Evolutionary conservation across 176 grass and related monocot species (phyloP).

Genomic region (Juncus inflexus): DNA sequence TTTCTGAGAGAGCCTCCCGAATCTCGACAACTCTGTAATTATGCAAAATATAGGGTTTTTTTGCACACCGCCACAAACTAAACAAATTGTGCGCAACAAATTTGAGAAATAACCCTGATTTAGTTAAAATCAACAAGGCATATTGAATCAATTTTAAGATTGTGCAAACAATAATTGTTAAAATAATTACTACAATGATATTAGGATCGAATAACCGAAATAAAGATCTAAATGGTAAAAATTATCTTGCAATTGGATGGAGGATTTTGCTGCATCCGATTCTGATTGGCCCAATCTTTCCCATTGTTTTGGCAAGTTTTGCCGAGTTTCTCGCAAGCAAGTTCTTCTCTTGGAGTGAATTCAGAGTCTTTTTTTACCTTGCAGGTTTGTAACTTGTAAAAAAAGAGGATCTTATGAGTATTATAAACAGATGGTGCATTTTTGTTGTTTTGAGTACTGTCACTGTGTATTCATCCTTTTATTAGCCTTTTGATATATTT

Average conservation of each 20-base stretch:
- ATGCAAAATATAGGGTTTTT: constrained; percentile 96
- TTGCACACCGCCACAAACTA: constrained; percentile 99
- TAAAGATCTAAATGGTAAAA: constrained; percentile 36
- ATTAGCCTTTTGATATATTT: too few relatives aligned
- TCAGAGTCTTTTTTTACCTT: neutral
- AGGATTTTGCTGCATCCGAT: constrained; percentile 40
- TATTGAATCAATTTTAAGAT: neutral
- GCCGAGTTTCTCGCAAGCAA: constrained; percentile 34
- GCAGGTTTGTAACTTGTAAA: too few relatives aligned
- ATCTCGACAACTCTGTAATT: constrained; percentile 78
- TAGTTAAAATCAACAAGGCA: neutral
- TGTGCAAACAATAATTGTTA: neutral
- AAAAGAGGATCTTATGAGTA: too few relatives aligned
- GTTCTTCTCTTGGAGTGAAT: constrained; percentile 20
- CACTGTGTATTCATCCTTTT: too few relatives aligned
- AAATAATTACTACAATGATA: constrained; percentile 66
- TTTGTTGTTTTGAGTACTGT: too few relatives aligned
- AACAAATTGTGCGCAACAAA: constrained; percentile 15
- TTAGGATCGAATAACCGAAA: constrained; percentile 85
- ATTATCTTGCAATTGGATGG: constrained; percentile 25
- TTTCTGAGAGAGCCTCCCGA: constrained; percentile 89
- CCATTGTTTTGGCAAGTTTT: constrained; percentile 27
- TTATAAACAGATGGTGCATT: too few relatives aligned
- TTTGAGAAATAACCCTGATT: too few relatives aligned
- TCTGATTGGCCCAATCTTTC: constrained; percentile 38